These are phyloP conservation scores for Fusarium lyarnte DNA, from an alignment of 2,329 filamentous ascomycete species.

Conservation along the genomic window DNA sequence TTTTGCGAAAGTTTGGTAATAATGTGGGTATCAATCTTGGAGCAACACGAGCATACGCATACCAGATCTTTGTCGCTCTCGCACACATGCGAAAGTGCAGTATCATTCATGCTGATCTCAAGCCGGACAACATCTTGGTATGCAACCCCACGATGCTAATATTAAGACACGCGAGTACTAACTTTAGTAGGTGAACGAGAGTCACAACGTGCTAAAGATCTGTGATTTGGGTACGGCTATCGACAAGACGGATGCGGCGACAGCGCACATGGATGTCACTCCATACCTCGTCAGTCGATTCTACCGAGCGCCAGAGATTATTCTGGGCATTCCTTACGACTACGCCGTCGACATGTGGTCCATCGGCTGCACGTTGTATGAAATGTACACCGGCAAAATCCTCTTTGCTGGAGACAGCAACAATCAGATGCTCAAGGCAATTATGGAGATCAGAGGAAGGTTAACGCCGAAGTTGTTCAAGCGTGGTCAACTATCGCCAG, in stretches of 20 bases:
- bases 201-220: conserved; percentile 86
- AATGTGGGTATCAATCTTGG: conserved; percentile 91
- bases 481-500: conserved; percentile 76
- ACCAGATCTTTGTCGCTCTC: conserved; percentile 92
- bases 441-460: conserved; percentile 96
- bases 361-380: conserved; percentile 95
- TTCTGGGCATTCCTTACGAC: conserved; percentile 95
- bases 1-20: conserved; percentile 94
- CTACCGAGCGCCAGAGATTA: conserved; percentile 96
- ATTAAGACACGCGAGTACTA: conserved; percentile 1
- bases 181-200: conserved; percentile 73
- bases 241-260: conserved; percentile 79
- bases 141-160: conserved; percentile 30
- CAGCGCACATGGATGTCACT: conserved; percentile 82
- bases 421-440: conserved; percentile 96
- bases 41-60: conserved; percentile 88
- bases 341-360: conserved; percentile 98
- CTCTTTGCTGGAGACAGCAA: conserved; percentile 95
- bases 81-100: conserved; percentile 90
- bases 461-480: conserved; percentile 90
- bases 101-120: conserved; percentile 94
- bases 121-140: conserved; percentile 96
- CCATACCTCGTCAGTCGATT: conserved; percentile 97
- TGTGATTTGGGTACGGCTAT: conserved; percentile 98
- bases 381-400: conserved; percentile 97